phyloP scores from a whole-genome alignment of 148 eudicot species.

The Salicornia ramosissima region DNA sequence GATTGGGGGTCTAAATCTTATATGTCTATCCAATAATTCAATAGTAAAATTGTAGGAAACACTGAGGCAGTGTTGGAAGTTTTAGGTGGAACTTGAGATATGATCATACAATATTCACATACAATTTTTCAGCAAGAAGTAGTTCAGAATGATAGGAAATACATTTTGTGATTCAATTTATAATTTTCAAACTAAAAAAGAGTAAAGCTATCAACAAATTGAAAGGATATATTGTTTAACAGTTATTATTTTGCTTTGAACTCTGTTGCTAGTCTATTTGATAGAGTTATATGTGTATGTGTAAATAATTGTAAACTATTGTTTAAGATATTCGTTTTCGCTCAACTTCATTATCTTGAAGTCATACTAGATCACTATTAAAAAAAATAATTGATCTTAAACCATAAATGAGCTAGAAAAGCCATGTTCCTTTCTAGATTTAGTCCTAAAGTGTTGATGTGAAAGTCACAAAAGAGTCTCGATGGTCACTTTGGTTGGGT shows the following conservation, averaged over 20 bases:
- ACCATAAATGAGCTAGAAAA: not conserved
- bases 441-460: not conserved
- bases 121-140: not conserved
- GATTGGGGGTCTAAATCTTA: not conserved
- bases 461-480: not conserved
- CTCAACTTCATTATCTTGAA: not conserved
- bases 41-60: not conserved
- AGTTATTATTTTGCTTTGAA: not conserved
- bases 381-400: not conserved
- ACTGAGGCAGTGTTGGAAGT: not conserved
- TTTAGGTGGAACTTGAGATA: not conserved
- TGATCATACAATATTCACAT: slow-evolving; percentile 7
- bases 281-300: not conserved
- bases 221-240: not conserved
- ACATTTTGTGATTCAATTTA: not conserved
- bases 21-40: not conserved
- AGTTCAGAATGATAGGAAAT: not conserved
- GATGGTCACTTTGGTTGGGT: not conserved
- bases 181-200: not conserved
- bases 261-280: not conserved
- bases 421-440: not conserved
- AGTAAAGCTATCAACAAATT: not conserved
- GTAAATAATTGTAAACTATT: too few species aligned
- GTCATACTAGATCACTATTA: not conserved
- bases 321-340: not conserved